Evolutionary conservation across 2,329 filamentous ascomycete genomes (phyloP).

Genomic region (Colletotrichum lentis): DNA sequence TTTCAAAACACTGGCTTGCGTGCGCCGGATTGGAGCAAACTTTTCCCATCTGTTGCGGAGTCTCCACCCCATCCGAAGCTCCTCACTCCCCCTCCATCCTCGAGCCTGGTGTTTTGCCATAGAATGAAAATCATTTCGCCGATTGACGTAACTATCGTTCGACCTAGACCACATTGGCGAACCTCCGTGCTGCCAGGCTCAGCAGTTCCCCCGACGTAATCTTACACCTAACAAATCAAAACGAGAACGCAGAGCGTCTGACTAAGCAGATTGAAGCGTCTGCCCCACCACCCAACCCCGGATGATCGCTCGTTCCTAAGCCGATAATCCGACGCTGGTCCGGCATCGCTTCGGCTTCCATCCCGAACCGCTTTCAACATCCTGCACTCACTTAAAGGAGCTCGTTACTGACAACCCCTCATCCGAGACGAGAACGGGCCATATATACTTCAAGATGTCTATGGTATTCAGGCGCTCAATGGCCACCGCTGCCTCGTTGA

Average conservation of each 20-base stretch:
- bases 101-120: background rate
- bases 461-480: slow-evolving; percentile 48
- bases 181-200: slow-evolving; percentile 2
- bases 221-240: background rate
- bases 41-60: background rate
- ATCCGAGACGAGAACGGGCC: background rate
- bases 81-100: background rate
- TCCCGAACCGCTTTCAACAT: slow-evolving; percentile 9
- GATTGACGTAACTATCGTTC: slow-evolving; percentile 4
- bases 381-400: slow-evolving; percentile 1
- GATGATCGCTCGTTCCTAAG: slow-evolving; percentile 8
- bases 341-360: slow-evolving; percentile 23
- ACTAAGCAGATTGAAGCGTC: slow-evolving; percentile 1
- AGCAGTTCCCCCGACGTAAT: background rate
- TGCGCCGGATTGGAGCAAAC: background rate
- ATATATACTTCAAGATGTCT: slow-evolving; percentile 42
- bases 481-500: slow-evolving; percentile 57
- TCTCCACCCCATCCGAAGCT: slow-evolving; percentile 1
- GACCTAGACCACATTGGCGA: slow-evolving; percentile 7
- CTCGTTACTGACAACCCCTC: background rate
- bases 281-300: slow-evolving; percentile 5
- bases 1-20: background rate
- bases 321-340: slow-evolving; percentile 32
- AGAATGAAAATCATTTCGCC: background rate
- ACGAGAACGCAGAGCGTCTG: too few relatives aligned